Base-by-base conservation (phyloP, 2,329 filamentous ascomycete genomes). In the Fusarium sp. region DNA sequence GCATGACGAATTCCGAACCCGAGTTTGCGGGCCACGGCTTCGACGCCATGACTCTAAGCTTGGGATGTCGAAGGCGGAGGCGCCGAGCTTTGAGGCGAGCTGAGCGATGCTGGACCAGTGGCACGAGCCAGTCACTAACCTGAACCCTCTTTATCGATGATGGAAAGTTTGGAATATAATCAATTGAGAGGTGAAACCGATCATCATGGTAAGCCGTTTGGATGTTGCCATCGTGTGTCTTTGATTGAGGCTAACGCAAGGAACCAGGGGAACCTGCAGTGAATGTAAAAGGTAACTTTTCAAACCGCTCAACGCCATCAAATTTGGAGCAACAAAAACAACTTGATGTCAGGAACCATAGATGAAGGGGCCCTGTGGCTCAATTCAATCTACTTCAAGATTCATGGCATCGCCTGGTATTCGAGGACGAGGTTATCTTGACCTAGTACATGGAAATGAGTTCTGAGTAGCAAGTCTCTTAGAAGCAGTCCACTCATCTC, bases 41-140 rank as follows among this genome's bases (percentile, higher is more conserved):
- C 52, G 13, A 37, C 53, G 46, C 36, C 44, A 51, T 56, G 23
- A 51, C 28, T 34, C 13, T 23, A 27, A 39, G 16, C 41, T 50
- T 41, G 28, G 10, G 43, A 30, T 18, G 37, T 54, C 40, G 28
- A 54, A 39, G 47, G 37, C 65, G 64, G 68, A 71, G 68, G 68
- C 66, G 65, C 66, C 66, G 65, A 69, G 46, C 56, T 68, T 65
- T 23, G 41, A 54, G 60, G 41, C 46, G 37, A 16, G 16, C 18
- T 55, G n/a, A 51, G 46, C 6, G 28, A n/a, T 36, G 40, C 43
- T 46, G 34, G 13, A 10, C 13, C 9, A 23, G 37, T 34, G 46
- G 55, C 30, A 57, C 30, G 23, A 30, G 28, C 41, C n/a, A 28
- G 31, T 31, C 43, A 34, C 16, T 16, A 23, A 31, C 10, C 12